phyloP scores from a whole-genome alignment of 768 basidiomycete species.

The Amanita rubescens region DNA sequence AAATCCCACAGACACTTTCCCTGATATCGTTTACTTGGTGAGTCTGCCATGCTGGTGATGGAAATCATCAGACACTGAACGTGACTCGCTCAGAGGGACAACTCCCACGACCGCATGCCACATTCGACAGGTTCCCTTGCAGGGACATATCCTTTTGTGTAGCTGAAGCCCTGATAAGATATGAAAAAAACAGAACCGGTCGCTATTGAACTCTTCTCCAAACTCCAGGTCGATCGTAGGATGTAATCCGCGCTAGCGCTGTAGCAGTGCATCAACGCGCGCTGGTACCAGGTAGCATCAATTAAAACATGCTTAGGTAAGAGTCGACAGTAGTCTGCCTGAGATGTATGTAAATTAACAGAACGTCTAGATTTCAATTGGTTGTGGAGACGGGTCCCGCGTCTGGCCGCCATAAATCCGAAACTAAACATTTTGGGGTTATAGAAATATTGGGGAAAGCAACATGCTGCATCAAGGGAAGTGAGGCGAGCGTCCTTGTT shows the following conservation, averaged over 20 bases:
- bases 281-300: neutral
- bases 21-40: too few species aligned
- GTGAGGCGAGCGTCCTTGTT: neutral
- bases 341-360: too few species aligned
- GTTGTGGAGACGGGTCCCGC: neutral
- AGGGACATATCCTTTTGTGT: neutral
- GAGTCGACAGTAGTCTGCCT: neutral
- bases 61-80: too few species aligned
- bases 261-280: neutral
- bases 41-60: too few species aligned
- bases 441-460: neutral
- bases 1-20: too few species aligned
- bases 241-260: too few species aligned
- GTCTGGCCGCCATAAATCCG: neutral
- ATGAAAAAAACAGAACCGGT: neutral
- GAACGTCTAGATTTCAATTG: too few species aligned
- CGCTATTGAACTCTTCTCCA: neutral
- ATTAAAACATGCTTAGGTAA: neutral
- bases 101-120: too few species aligned
- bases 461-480: neutral
- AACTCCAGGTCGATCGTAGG: too few species aligned
- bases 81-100: too few species aligned
- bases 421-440: neutral
- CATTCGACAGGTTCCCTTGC: neutral
- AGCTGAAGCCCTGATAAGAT: neutral